Percentiles rank a stretch among this genome's conserved stretches.
Evolutionary conservation across 2,329 filamentous ascomycete genomes (phyloP).

Genomic region (Fusarium neocosmosporiellum): DNA sequence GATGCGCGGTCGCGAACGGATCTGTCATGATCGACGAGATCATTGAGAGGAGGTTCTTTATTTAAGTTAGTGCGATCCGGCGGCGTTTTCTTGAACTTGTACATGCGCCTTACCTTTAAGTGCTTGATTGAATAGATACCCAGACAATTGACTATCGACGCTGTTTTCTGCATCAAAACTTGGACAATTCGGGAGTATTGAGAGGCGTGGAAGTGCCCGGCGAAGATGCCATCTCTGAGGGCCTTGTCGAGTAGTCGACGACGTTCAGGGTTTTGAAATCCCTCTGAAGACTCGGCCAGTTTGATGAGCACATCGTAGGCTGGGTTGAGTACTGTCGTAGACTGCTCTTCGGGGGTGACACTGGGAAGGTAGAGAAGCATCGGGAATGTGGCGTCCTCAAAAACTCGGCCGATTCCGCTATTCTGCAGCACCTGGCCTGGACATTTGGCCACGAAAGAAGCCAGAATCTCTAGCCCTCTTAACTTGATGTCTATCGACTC

Average conservation of each 20-base stretch:
- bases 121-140: slow-evolving; percentile 75
- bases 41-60: slow-evolving; percentile 73
- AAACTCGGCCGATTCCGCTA: slow-evolving; percentile 75
- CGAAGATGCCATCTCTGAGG: slow-evolving; percentile 66
- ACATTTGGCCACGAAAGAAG: slow-evolving; percentile 65
- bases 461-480: slow-evolving; percentile 66
- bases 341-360: slow-evolving; percentile 79
- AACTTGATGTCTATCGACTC: slow-evolving; percentile 62
- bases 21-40: slow-evolving; percentile 73
- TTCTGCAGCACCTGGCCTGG: slow-evolving; percentile 64
- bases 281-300: slow-evolving; percentile 56
- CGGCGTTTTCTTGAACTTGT: not conserved
- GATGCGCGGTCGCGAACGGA: slow-evolving; percentile 70
- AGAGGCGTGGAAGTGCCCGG: slow-evolving; percentile 67
- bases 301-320: slow-evolving; percentile 75
- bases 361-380: slow-evolving; percentile 81
- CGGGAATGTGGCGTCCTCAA: slow-evolving; percentile 76
- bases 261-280: slow-evolving; percentile 40
- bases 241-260: slow-evolving; percentile 63
- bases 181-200: slow-evolving; percentile 68
- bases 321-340: slow-evolving; percentile 69
- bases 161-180: slow-evolving; percentile 64
- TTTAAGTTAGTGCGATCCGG: not conserved
- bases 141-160: slow-evolving; percentile 63
- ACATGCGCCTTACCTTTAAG: slow-evolving; percentile 62